Percentiles rank a stretch among this genome's conserved stretches.
Evolutionary conservation across 2,329 filamentous ascomycete genomes (phyloP).

Genomic region (Calonectria pteridis): DNA sequence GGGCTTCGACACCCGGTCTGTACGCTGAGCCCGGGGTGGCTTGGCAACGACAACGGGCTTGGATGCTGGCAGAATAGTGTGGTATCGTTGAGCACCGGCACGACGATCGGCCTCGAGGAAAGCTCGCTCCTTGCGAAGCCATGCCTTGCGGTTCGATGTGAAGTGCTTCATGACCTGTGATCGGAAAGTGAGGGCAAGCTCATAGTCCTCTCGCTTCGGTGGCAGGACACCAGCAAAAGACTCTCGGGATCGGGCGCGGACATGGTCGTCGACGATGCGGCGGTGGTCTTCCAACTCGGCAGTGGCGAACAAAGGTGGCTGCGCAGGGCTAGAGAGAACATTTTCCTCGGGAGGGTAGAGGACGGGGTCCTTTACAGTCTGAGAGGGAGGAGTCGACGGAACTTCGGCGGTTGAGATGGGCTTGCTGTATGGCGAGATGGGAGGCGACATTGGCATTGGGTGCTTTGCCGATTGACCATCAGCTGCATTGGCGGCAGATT

Average conservation of each 20-base stretch:
- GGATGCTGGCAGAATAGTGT: conserved; percentile 57
- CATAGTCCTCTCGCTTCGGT: conserved; percentile 66
- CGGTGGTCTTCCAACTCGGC: conserved; percentile 57
- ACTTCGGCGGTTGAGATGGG: conserved; percentile 50
- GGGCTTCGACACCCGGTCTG: conserved; percentile 53
- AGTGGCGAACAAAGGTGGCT: conserved; percentile 64
- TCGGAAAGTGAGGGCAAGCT: conserved; percentile 64
- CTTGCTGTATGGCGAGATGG: conserved; percentile 65
- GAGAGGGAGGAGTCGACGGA: conserved; percentile 44
- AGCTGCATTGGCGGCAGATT: conserved; percentile 31
- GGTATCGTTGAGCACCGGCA: conserved; percentile 54
- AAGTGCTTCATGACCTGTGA: conserved; percentile 65
- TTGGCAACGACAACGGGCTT: conserved; percentile 50
- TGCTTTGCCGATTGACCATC: conserved; percentile 48
- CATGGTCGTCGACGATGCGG: conserved; percentile 64
- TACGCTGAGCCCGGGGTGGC: conserved; percentile 45
- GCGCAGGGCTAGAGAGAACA: conserved; percentile 53
- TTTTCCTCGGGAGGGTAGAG: conserved; percentile 65
- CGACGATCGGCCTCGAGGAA: conserved; percentile 62
- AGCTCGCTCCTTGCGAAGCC: conserved; percentile 64
- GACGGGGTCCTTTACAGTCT: conserved; percentile 65
- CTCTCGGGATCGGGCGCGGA: conserved; percentile 57
- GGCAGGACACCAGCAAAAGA: conserved; percentile 60
- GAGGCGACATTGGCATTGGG: conserved; percentile 66
- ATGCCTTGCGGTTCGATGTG: conserved; percentile 57